These are phyloP conservation scores for Fagus sylvatica DNA, from an alignment of 306 rosid genomes.

Conservation along the genomic window DNA sequence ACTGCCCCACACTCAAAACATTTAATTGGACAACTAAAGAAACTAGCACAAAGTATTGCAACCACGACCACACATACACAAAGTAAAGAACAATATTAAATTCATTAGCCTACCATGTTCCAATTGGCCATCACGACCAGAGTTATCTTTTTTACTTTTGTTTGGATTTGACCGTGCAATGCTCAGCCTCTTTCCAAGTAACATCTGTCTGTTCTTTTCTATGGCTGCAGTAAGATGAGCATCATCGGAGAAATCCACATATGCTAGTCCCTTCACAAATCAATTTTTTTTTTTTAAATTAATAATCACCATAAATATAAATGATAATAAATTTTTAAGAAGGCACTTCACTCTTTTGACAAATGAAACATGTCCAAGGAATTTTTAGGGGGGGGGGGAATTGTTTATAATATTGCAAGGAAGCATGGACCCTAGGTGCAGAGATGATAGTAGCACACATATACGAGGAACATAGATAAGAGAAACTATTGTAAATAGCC, in stretches of 20 bases:
- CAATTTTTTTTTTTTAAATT: not conserved
- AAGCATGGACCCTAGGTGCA: not conserved
- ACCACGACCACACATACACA: conserved; percentile 2
- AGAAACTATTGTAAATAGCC: not conserved
- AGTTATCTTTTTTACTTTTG: conserved; percentile 51
- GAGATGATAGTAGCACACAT: not conserved
- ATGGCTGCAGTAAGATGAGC: conserved; percentile 79
- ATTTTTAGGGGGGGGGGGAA: not conserved
- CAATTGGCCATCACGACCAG: conserved; percentile 28
- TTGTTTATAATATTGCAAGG: not conserved
- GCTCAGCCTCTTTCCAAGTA: conserved; percentile 78
- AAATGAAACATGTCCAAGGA: too few species aligned
- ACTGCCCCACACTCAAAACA: not conserved
- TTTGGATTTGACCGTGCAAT: conserved; percentile 82
- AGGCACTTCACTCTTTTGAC: not conserved
- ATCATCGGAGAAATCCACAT: conserved; percentile 79
- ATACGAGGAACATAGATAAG: not conserved
- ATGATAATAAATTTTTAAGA: not conserved
- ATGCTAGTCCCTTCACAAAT: conserved; percentile 77
- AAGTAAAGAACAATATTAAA: not conserved
- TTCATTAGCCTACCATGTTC: conserved; percentile 43
- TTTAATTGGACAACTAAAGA: not conserved
- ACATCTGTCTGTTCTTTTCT: conserved; percentile 59
- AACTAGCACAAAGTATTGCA: not conserved
- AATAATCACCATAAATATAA: not conserved